Conservation (phyloP, 352 stramenopile genomes). For the Phytophthora pinifolia region DNA sequence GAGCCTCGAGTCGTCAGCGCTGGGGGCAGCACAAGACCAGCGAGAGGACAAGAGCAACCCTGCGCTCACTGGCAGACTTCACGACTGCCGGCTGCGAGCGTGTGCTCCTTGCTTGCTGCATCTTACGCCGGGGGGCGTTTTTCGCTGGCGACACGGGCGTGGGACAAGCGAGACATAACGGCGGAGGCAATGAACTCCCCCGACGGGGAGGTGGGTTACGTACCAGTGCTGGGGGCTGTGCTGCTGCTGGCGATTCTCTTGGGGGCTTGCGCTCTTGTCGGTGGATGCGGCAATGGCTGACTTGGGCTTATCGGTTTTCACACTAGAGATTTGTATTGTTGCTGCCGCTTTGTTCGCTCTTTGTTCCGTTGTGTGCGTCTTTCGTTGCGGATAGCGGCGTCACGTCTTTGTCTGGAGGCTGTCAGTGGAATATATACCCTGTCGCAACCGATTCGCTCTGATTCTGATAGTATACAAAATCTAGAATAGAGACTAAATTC, state of each 20-base stretch:
- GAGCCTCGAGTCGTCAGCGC: not conserved
- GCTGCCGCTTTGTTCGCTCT: conserved; percentile 24
- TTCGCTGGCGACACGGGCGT: too few species aligned
- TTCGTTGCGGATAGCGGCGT: conserved; percentile 17
- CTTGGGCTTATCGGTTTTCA: too few species aligned
- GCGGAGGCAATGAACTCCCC: too few species aligned
- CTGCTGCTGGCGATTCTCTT: not conserved
- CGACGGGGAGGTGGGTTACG: too few species aligned
- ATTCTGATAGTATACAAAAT: too few species aligned
- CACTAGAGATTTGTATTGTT: conserved; percentile 39
- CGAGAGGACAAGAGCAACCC: not conserved
- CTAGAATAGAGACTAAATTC: too few species aligned
- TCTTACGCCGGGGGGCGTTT: too few species aligned
- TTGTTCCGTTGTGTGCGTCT: conserved; percentile 27
- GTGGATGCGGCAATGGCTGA: conserved; percentile 21
- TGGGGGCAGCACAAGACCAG: not conserved
- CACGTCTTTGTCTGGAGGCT: not conserved
- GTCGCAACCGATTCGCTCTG: too few species aligned
- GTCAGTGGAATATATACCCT: not conserved
- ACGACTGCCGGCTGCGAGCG: too few species aligned
- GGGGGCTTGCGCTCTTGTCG: conserved; percentile 3
- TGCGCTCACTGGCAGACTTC: not conserved
- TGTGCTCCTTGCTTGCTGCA: too few species aligned
- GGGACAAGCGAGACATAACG: too few species aligned
- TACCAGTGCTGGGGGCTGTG: too few species aligned